Evolutionary conservation across 768 basidiomycete genomes (phyloP).

Genomic region (Podaxis sp.): DNA sequence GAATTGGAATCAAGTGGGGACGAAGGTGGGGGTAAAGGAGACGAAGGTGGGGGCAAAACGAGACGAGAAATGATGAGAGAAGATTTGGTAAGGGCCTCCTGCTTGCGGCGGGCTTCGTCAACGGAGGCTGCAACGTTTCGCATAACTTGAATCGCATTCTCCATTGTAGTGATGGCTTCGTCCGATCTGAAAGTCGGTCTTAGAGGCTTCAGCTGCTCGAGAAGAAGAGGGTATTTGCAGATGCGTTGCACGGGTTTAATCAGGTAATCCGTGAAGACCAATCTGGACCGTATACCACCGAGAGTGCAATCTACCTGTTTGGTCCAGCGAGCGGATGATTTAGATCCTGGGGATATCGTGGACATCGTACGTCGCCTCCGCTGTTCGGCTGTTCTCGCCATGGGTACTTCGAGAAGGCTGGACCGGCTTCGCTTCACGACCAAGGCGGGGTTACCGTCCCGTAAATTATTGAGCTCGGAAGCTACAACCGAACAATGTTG

Average conservation of each 20-base stretch:
- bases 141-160: conserved; percentile 69
- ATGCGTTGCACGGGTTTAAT: conserved; percentile 98
- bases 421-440: conserved; percentile 16
- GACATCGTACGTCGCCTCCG: conserved; percentile 47
- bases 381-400: conserved; percentile 22
- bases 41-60: conserved; percentile 22
- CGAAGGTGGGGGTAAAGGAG: conserved; percentile 25
- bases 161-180: conserved; percentile 44
- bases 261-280: conserved; percentile 82
- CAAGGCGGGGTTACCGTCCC: conserved; percentile 13
- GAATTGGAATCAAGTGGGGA: conserved; percentile 19
- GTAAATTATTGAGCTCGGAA: conserved; percentile 33
- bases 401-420: conserved; percentile 16
- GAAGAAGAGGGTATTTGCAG: conserved; percentile 91
- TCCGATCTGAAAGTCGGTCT: conserved; percentile 18
- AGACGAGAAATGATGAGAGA: conserved; percentile 71
- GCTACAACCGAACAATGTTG: conserved; percentile 66
- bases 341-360: conserved; percentile 48
- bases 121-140: conserved; percentile 73
- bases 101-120: conserved; percentile 73
- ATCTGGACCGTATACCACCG: conserved; percentile 31
- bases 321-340: conserved; percentile 35
- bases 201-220: conserved; percentile 60
- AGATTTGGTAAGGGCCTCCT: conserved; percentile 66
- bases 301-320: conserved; percentile 31